A percentile compares a stretch with the other conserved stretches of the same genome.
Evolutionary conservation across 352 stramenopile species (phyloP).

Genomic region (Phytophthora uliginosa): DNA sequence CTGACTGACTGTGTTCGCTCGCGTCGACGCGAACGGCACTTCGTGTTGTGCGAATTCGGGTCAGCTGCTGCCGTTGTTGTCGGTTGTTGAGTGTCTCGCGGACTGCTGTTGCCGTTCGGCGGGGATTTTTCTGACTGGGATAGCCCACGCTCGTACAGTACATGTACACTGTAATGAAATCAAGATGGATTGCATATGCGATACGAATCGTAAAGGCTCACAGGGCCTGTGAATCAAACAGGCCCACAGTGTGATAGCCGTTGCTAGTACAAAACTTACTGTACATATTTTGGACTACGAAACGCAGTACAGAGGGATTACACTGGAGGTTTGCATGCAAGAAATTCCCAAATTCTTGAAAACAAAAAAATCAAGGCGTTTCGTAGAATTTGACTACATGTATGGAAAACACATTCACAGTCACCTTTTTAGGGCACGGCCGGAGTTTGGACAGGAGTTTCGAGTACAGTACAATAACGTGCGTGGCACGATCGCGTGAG

Average conservation of each 20-base stretch:
- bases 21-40: slow-evolving; percentile 20
- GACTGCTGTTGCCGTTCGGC: slow-evolving; percentile 10
- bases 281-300: slow-evolving; percentile 10
- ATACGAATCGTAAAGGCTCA: slow-evolving; percentile 19
- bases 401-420: too few relatives aligned
- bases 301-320: slow-evolving; percentile 11
- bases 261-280: slow-evolving; percentile 12
- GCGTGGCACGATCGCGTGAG: not conserved
- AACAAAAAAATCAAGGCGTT: not conserved
- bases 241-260: not conserved
- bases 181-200: slow-evolving; percentile 6
- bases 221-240: too few relatives aligned
- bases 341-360: not conserved
- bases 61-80: slow-evolving; percentile 21
- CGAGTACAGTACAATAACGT: not conserved
- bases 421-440: not conserved
- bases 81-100: slow-evolving; percentile 16
- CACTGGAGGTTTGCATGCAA: slow-evolving; percentile 10
- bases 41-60: slow-evolving; percentile 10
- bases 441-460: slow-evolving; percentile 4
- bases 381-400: too few relatives aligned
- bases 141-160: slow-evolving; percentile 2
- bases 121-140: slow-evolving; percentile 2
- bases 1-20: slow-evolving; percentile 15
- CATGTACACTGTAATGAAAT: slow-evolving; percentile 4